Evolutionary conservation across 192 early-diverging fungal species (phyloP).

Genomic region (Umbelopsis sp.): DNA sequence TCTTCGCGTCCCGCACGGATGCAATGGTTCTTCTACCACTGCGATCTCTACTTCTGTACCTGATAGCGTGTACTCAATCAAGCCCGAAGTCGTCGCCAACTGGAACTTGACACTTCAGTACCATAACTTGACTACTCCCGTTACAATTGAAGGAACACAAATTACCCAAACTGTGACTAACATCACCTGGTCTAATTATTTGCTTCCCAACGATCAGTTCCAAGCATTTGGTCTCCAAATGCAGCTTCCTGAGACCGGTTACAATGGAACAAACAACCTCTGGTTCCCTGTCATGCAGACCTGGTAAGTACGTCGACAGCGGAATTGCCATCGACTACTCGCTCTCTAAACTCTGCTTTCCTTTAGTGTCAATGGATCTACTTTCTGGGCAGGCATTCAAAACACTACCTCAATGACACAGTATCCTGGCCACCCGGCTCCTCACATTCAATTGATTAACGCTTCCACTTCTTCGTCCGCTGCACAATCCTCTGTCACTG

Average conservation of each 20-base stretch:
- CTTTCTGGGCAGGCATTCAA: constrained; percentile 13
- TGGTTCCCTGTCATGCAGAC: constrained; percentile 32
- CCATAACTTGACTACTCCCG: neutral
- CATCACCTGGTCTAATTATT: constrained; percentile 31
- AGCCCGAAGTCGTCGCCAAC: constrained; percentile 19
- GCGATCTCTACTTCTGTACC: constrained; percentile 20
- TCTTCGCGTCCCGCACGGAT: constrained; percentile 33
- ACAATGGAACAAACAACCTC: constrained; percentile 21
- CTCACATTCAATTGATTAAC: constrained; percentile 12
- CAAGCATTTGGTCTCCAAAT: constrained; percentile 24
- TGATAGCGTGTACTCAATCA: constrained; percentile 15
- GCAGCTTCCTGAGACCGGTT: constrained; percentile 18
- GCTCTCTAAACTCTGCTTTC: neutral
- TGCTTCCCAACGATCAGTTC: constrained; percentile 14
- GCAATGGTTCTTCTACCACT: constrained; percentile 30
- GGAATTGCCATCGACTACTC: neutral
- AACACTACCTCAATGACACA: neutral
- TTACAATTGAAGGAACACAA: constrained; percentile 8
- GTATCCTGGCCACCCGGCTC: neutral
- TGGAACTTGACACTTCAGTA: constrained; percentile 23
- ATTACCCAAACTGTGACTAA: constrained; percentile 22
- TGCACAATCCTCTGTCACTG: neutral
- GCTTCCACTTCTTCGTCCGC: constrained; percentile 3
- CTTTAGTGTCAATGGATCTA: constrained; percentile 26
- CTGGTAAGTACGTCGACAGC: constrained; percentile 25